These are phyloP conservation scores for Coniochaeta ligniaria DNA, from an alignment of 2,329 filamentous ascomycete species.

Conservation along the genomic window DNA sequence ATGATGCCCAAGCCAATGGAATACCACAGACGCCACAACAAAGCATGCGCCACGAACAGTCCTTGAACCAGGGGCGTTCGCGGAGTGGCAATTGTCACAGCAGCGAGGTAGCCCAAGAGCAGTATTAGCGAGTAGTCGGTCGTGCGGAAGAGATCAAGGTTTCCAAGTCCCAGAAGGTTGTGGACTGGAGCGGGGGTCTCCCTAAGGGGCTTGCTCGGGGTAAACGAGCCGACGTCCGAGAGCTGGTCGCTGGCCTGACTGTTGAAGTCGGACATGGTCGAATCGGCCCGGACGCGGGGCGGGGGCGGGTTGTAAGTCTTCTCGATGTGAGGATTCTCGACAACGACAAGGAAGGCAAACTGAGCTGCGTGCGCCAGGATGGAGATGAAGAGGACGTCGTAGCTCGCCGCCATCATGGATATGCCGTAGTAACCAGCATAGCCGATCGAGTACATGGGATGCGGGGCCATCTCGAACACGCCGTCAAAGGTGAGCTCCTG, in stretches of 20 bases:
- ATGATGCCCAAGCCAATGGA: slow-evolving; percentile 80
- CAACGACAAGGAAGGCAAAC: slow-evolving; percentile 82
- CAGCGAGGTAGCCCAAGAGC: slow-evolving; percentile 67
- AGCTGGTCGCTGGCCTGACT: slow-evolving; percentile 13
- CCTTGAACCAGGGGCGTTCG: slow-evolving; percentile 67
- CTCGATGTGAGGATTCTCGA: slow-evolving; percentile 97
- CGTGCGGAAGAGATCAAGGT: slow-evolving; percentile 81
- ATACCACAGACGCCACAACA: slow-evolving; percentile 86
- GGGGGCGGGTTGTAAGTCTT: slow-evolving; percentile 92
- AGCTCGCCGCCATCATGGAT: slow-evolving; percentile 95
- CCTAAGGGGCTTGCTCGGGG: not conserved
- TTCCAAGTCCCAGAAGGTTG: slow-evolving; percentile 73
- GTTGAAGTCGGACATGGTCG: slow-evolving; percentile 12
- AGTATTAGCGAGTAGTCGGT: slow-evolving; percentile 78
- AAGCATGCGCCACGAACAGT: slow-evolving; percentile 74
- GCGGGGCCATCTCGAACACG: slow-evolving; percentile 97
- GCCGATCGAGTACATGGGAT: slow-evolving; percentile 98
- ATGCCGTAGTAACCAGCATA: slow-evolving; percentile 98
- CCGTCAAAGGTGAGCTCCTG: slow-evolving; percentile 97
- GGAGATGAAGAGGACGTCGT: slow-evolving; percentile 94
- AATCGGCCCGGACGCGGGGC: slow-evolving; percentile 52
- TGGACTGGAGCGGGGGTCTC: slow-evolving; percentile 62
- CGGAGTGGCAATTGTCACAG: slow-evolving; percentile 69
- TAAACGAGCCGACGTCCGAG: not conserved
- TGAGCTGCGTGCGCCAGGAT: slow-evolving; percentile 91